Evolutionary conservation across 345 rosid genomes (phyloP).

Genomic region (Isatis tinctoria): DNA sequence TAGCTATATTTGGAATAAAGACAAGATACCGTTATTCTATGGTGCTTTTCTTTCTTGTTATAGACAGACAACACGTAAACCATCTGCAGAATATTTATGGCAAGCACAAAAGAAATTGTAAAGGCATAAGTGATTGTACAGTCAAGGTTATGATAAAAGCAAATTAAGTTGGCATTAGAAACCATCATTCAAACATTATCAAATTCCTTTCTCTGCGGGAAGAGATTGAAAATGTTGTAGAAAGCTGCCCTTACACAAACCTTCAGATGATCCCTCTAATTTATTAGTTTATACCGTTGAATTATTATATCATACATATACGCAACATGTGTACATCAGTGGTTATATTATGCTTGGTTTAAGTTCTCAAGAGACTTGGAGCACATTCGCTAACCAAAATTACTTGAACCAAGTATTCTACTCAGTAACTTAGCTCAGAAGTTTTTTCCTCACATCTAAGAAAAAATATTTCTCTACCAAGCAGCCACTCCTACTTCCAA

Average conservation of each 20-base stretch:
- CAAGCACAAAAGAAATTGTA: neutral
- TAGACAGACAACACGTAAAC: constrained; percentile 87
- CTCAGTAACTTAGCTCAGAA: neutral
- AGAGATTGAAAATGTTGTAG: neutral
- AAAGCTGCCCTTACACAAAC: neutral
- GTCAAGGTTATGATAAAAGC: neutral
- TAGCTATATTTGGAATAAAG: constrained; percentile 2
- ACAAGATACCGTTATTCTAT: constrained; percentile 71
- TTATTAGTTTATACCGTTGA: neutral
- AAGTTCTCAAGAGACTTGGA: constrained; percentile 1
- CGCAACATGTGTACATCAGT: neutral
- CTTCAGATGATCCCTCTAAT: neutral
- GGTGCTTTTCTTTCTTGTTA: constrained; percentile 89
- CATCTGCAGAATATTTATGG: constrained; percentile 57
- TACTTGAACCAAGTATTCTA: neutral
- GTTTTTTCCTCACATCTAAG: neutral
- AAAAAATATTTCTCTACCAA: neutral
- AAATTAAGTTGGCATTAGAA: neutral
- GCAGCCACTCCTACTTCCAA: constrained; percentile 13
- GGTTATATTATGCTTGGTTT: neutral
- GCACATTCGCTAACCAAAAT: neutral
- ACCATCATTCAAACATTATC: neutral
- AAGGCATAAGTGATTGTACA: neutral
- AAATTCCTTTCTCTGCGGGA: neutral
- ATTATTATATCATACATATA: neutral